Evolutionary conservation across 257 asterid species (phyloP).

Genomic region (Solanum bulbocastanum): DNA sequence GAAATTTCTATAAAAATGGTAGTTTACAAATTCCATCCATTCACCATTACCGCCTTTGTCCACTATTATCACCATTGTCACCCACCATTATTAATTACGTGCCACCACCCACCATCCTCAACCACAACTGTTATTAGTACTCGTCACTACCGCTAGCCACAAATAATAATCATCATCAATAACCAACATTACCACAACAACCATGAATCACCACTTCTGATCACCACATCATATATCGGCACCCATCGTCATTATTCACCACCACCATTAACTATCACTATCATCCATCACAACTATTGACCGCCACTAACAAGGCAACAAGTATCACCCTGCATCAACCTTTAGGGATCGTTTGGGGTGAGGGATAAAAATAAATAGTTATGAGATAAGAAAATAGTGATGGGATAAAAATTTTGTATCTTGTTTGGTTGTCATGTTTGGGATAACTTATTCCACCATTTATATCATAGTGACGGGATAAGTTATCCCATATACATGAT

Average conservation of each 20-base stretch:
- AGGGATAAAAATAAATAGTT: not conserved
- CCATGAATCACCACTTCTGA: not conserved
- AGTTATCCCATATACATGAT: not conserved
- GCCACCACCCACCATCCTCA: not conserved
- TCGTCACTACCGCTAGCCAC: not conserved
- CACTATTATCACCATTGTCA: not conserved
- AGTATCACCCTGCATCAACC: not conserved
- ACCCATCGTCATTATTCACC: not conserved
- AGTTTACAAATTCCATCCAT: not conserved
- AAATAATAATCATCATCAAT: not conserved
- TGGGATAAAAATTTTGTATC: not conserved
- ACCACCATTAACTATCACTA: not conserved
- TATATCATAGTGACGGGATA: not conserved
- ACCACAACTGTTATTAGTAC: not conserved
- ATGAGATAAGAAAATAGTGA: not conserved
- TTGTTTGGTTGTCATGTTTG: not conserved
- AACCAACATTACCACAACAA: not conserved
- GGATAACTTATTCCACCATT: not conserved
- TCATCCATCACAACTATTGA: not conserved
- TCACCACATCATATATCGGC: not conserved
- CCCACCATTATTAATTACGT: not conserved
- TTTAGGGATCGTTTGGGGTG: not conserved
- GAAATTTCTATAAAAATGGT: not conserved
- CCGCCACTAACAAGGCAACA: not conserved
- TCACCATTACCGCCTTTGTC: not conserved